Evolutionary conservation across 2,329 filamentous ascomycete genomes (phyloP), one percentile per base, ranked within the genome.

Genomic region (Claviceps capensis): DNA sequence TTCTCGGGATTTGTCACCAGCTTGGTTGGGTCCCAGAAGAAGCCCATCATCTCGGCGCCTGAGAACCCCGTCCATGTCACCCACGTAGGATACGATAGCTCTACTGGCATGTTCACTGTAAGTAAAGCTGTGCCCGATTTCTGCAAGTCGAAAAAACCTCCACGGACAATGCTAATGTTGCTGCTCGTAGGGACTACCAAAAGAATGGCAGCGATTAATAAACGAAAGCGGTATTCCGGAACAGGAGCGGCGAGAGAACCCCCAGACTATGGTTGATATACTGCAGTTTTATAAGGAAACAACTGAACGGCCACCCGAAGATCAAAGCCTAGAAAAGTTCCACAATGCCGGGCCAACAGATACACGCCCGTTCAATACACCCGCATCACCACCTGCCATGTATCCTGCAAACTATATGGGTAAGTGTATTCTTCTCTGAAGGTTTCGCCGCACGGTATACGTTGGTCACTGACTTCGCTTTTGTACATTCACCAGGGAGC

Each of bases 31-130:
- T 91, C 89, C 38, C 89, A 87, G 50, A 87, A 90, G 68, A 88
- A 89, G 58, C 88, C 93, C 47, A 82, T 91, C 67, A 98, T 98
- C 62, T 97, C 93, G n/a, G 88, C 89, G 40, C 93, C 93, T 51
- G 90, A 95, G 69, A 97, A 98, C 62, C 93, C 93, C 48, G 89
- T 97, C 54, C 93, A 97, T 70, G 88, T 98, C 61, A 97, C 91
- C 53, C 93, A 98, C 69, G 93, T 98, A 58, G 91, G 91, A 60
- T 96, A 95, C 67, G 91, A 98, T 69, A 95, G 93, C 70, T 79
- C 87, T 62, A 97, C 93, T 3, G 93, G 93, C 59, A 88, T 95
- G 70, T 98, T 95, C 68, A 97, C 91, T 53, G 89, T 95, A 30
- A n/a, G 49, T 51, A 48, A 23, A 54, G 9, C 45, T 22, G 8